These are phyloP conservation scores for Antarctomyces pellizariae DNA, from an alignment of 495 filamentous ascomycete species.

Conservation along the genomic window DNA sequence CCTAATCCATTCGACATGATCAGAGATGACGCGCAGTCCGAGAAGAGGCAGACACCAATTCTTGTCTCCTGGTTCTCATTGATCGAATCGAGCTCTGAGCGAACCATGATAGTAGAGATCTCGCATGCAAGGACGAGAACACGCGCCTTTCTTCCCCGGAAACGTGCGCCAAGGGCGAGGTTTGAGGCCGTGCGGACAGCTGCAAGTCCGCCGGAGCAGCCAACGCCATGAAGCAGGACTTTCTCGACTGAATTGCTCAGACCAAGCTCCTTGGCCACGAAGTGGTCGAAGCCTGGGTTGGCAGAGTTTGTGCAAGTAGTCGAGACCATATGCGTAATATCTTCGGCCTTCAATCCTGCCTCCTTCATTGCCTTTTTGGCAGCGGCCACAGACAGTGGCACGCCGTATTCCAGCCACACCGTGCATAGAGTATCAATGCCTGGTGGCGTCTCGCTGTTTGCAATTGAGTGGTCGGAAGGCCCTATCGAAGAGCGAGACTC, in stretches of 20 bases:
- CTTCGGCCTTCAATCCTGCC: slow-evolving; percentile 19
- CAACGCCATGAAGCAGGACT: slow-evolving; percentile 35
- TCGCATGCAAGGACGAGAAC: slow-evolving; percentile 37
- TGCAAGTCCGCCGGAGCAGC: slow-evolving; percentile 40
- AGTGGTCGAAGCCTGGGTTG: slow-evolving; percentile 44
- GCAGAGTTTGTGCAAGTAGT: slow-evolving; percentile 46
- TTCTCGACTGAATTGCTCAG: slow-evolving; percentile 27
- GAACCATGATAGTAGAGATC: slow-evolving; percentile 29
- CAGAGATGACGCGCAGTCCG: slow-evolving; percentile 35
- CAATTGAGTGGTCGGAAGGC: slow-evolving; percentile 27
- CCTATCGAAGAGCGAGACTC: slow-evolving; percentile 35
- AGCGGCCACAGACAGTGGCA: slow-evolving; percentile 31
- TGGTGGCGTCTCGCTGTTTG: slow-evolving; percentile 28
- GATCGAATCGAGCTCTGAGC: slow-evolving; percentile 33
- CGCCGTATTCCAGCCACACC: slow-evolving; percentile 31
- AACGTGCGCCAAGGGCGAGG: slow-evolving; percentile 30
- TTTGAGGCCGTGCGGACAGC: slow-evolving; percentile 36
- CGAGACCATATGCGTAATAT: slow-evolving; percentile 41
- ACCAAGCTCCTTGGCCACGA: slow-evolving; percentile 29
- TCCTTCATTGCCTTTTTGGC: slow-evolving; percentile 34
- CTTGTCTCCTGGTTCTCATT: slow-evolving; percentile 25
- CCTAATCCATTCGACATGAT: slow-evolving; percentile 32
- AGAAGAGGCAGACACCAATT: slow-evolving; percentile 36
- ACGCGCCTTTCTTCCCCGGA: slow-evolving; percentile 25
- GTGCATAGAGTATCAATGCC: slow-evolving; percentile 29